Percentiles rank a stretch among this genome's conserved stretches.
phyloP scores from a whole-genome alignment of 345 rosid genomes.

The Brassica incana region DNA sequence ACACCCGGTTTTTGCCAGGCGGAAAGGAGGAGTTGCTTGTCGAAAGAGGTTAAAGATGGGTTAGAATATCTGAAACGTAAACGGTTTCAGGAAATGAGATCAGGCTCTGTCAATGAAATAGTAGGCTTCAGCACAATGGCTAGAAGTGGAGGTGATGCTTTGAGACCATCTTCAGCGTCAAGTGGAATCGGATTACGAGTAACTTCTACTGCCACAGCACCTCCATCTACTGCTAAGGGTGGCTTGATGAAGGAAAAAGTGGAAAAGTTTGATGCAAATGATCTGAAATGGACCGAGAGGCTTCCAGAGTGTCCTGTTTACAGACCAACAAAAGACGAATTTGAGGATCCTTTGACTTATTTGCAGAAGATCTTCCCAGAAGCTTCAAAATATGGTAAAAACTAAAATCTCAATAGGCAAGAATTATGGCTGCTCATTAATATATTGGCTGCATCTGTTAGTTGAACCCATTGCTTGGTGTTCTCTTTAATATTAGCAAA shows the following conservation, averaged over 20 bases:
- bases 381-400: slow-evolving; percentile 89
- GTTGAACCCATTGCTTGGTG: background rate
- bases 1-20: slow-evolving; percentile 52
- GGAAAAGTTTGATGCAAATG: slow-evolving; percentile 67
- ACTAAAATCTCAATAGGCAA: slow-evolving; percentile 1
- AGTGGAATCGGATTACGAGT: slow-evolving; percentile 75
- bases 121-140: slow-evolving; percentile 50
- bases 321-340: slow-evolving; percentile 85
- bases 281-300: slow-evolving; percentile 85
- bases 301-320: slow-evolving; percentile 98
- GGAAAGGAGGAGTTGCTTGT: slow-evolving; percentile 80
- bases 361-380: slow-evolving; percentile 89
- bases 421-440: background rate
- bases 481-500: background rate
- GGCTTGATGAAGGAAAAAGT: slow-evolving; percentile 59
- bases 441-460: slow-evolving; percentile 13
- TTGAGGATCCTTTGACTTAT: slow-evolving; percentile 91
- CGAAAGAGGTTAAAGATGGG: slow-evolving; percentile 71
- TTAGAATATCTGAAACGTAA: slow-evolving; percentile 79
- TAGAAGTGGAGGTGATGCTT: slow-evolving; percentile 88
- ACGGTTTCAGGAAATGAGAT: slow-evolving; percentile 73
- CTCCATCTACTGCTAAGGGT: slow-evolving; percentile 48
- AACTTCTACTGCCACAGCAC: slow-evolving; percentile 43
- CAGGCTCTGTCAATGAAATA: slow-evolving; percentile 48
- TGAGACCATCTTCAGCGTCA: slow-evolving; percentile 61